These are phyloP conservation scores for Suillus alpinus DNA, from an alignment of 768 basidiomycete species.

Conservation along the genomic window DNA sequence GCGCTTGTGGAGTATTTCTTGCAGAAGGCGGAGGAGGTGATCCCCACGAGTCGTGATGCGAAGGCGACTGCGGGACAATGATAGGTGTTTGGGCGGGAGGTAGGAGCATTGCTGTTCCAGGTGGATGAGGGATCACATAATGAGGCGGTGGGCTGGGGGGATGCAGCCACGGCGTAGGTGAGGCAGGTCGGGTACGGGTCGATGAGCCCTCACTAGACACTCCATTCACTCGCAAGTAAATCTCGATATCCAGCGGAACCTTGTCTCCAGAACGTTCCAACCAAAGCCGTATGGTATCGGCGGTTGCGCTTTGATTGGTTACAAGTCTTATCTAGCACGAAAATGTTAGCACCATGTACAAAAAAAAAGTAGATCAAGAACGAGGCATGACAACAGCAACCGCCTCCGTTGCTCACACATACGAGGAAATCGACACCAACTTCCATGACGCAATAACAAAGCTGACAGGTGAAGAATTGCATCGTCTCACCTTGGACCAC, in stretches of 20 bases:
- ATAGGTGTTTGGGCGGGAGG: constrained; percentile 43
- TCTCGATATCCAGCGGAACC: constrained; percentile 77
- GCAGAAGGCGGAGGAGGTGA: constrained; percentile 29
- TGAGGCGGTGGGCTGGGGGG: constrained; percentile 31
- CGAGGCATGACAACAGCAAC: not conserved
- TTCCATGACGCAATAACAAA: constrained; percentile 8
- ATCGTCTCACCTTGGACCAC: constrained; percentile 69
- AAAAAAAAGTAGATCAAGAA: not conserved
- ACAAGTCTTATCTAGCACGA: constrained; percentile 63
- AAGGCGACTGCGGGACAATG: constrained; percentile 44
- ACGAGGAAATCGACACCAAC: constrained; percentile 6
- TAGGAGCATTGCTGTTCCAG: constrained; percentile 26
- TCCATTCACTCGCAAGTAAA: constrained; percentile 58
- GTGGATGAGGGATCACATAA: constrained; percentile 36
- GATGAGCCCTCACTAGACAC: constrained; percentile 19
- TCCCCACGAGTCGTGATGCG: constrained; percentile 39
- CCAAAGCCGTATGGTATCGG: constrained; percentile 81
- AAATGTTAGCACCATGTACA: constrained; percentile 7
- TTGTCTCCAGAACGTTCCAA: constrained; percentile 71
- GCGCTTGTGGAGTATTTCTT: constrained; percentile 30
- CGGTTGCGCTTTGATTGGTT: constrained; percentile 65
- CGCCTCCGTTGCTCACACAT: not conserved
- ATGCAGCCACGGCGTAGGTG: constrained; percentile 32
- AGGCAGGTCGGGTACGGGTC: constrained; percentile 23
- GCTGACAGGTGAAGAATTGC: not conserved